phyloP scores from a whole-genome alignment of 768 basidiomycete species.

The Chlorophyllum brunneum region DNA sequence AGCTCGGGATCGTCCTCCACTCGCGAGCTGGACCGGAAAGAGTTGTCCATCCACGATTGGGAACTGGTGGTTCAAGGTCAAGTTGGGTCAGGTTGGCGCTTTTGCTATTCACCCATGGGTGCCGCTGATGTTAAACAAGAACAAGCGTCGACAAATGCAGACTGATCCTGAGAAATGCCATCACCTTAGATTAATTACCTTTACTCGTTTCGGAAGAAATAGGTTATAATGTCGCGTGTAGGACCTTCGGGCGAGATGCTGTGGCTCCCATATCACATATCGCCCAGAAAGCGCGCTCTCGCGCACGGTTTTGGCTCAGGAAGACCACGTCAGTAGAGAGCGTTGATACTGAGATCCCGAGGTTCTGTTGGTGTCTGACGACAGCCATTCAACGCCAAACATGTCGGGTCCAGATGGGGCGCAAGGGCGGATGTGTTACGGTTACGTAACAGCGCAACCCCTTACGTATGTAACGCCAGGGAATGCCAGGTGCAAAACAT shows the following conservation, averaged over 20 bases:
- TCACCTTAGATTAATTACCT: conserved; percentile 19
- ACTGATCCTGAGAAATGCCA: conserved; percentile 20
- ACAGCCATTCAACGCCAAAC: conserved; percentile 4
- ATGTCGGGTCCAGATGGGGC: conserved; percentile 2
- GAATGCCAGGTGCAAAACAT: conserved; percentile 12
- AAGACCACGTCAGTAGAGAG: background rate
- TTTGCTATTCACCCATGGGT: conserved; percentile 17
- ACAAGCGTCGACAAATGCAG: conserved; percentile 21
- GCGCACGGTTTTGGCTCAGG: background rate
- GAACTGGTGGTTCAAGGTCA: conserved; percentile 28
- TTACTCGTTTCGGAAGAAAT: conserved; percentile 17
- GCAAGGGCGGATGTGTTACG: conserved; percentile 10
- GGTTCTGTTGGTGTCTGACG: conserved; percentile 7
- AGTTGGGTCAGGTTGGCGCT: conserved; percentile 30
- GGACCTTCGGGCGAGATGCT: conserved; percentile 6
- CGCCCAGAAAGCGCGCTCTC: background rate
- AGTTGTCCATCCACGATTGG: conserved; percentile 28
- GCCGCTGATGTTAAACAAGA: conserved; percentile 17
- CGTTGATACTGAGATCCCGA: background rate
- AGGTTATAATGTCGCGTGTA: conserved; percentile 14
- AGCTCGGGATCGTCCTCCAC: conserved; percentile 26
- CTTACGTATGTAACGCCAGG: conserved; percentile 7
- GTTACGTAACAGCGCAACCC: conserved; percentile 12
- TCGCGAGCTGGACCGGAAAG: conserved; percentile 23
- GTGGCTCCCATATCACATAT: conserved; percentile 4